Evolutionary conservation across 176 grass and related monocot species (phyloP).

Genomic region (Canna indica): DNA sequence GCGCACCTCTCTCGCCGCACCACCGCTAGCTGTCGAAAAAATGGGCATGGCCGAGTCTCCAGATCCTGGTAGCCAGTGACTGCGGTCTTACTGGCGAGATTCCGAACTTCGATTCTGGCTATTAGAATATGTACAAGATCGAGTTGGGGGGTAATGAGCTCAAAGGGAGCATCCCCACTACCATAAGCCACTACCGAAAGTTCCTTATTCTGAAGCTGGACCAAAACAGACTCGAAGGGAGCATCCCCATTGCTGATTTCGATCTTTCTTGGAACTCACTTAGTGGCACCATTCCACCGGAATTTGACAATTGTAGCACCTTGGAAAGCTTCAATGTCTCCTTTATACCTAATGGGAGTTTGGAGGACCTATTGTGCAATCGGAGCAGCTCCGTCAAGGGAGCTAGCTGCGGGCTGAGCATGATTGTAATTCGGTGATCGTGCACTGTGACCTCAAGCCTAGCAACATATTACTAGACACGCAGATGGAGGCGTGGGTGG

Average conservation of each 20-base stretch:
- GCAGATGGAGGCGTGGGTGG: slow-evolving; percentile 68
- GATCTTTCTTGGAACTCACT: slow-evolving; percentile 77
- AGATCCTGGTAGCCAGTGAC: slow-evolving; percentile 50
- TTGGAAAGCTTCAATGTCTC: slow-evolving; percentile 82
- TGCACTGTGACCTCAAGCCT: slow-evolving; percentile 89
- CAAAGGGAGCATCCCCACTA: slow-evolving; percentile 40
- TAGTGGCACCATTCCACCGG: slow-evolving; percentile 46
- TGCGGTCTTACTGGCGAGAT: slow-evolving; percentile 41
- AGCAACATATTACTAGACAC: slow-evolving; percentile 91
- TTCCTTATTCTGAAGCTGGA: slow-evolving; percentile 68
- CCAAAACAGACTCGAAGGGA: slow-evolving; percentile 47
- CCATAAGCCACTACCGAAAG: slow-evolving; percentile 41
- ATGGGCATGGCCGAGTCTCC: slow-evolving; percentile 53
- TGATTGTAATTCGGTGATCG: slow-evolving; percentile 59
- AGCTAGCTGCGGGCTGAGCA: slow-evolving; percentile 11
- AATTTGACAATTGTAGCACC: slow-evolving; percentile 62
- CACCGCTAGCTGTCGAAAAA: too few species aligned
- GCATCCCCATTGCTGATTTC: slow-evolving; percentile 79
- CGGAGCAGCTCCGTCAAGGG: not conserved
- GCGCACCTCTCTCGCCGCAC: too few species aligned
- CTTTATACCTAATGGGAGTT: slow-evolving; percentile 88
- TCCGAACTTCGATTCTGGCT: slow-evolving; percentile 47
- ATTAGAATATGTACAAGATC: slow-evolving; percentile 59
- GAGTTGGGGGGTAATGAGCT: slow-evolving; percentile 60
- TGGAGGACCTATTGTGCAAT: slow-evolving; percentile 55